Evolutionary conservation across 2,329 filamentous ascomycete genomes (phyloP).

Genomic region (Penicillium hordei): DNA sequence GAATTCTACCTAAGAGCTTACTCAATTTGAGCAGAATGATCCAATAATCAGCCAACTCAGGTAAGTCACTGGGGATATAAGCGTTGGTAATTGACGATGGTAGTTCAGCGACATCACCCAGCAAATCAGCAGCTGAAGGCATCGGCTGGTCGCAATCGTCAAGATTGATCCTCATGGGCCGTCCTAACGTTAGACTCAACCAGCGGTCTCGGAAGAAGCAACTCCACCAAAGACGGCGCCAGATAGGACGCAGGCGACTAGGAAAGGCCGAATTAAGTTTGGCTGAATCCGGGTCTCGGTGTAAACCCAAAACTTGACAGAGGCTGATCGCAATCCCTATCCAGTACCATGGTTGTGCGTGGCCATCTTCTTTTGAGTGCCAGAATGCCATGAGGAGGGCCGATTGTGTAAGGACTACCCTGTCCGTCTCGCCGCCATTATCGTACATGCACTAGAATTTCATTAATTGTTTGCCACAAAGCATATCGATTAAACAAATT

Average conservation of each 20-base stretch:
- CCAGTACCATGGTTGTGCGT: slow-evolving; percentile 49
- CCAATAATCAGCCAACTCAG: slow-evolving; percentile 26
- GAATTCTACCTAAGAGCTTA: slow-evolving; percentile 23
- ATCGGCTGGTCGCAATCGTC: slow-evolving; percentile 39
- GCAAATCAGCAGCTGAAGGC: slow-evolving; percentile 31
- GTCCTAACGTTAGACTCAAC: slow-evolving; percentile 42
- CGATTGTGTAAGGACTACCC: slow-evolving; percentile 43
- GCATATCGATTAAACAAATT: neutral
- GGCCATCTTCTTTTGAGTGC: slow-evolving; percentile 44
- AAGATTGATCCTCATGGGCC: slow-evolving; percentile 42
- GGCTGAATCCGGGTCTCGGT: slow-evolving; percentile 27
- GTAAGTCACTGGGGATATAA: slow-evolving; percentile 25
- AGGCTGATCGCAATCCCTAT: slow-evolving; percentile 46
- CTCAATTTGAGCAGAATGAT: slow-evolving; percentile 29
- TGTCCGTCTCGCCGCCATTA: slow-evolving; percentile 4
- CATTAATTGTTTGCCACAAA: neutral
- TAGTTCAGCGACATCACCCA: slow-evolving; percentile 23
- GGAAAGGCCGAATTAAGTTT: neutral
- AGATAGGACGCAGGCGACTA: slow-evolving; percentile 28
- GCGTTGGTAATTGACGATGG: slow-evolving; percentile 5
- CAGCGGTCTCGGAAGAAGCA: slow-evolving; percentile 45
- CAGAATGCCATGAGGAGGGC: slow-evolving; percentile 46
- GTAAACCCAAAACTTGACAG: slow-evolving; percentile 47
- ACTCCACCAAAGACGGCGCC: slow-evolving; percentile 46
- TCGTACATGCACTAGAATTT: neutral